Evolutionary conservation across 2,329 filamentous ascomycete genomes (phyloP).

Genomic region (Fusarium incarnatum): DNA sequence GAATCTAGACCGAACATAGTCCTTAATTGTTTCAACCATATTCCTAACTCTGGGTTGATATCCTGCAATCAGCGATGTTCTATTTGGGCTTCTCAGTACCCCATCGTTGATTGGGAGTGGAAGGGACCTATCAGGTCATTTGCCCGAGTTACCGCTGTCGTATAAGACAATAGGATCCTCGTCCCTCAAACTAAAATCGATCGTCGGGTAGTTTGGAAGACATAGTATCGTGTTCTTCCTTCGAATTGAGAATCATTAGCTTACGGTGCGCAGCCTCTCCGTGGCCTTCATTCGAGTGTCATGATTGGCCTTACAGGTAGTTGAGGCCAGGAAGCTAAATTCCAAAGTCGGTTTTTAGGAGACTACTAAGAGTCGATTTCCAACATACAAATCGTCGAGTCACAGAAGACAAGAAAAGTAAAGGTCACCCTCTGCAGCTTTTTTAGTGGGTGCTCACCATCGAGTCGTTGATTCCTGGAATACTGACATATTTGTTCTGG

Average conservation of each 20-base stretch:
- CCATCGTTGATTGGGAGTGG: not conserved
- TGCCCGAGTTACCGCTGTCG: not conserved
- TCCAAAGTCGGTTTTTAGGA: too few species aligned
- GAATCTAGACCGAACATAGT: not conserved
- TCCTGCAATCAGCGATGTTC: not conserved
- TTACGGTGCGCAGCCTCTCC: not conserved
- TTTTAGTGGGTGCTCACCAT: too few species aligned
- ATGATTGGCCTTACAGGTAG: not conserved
- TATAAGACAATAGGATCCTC: not conserved
- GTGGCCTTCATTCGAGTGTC: not conserved
- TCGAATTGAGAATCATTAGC: not conserved
- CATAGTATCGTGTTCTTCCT: not conserved
- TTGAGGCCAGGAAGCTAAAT: not conserved
- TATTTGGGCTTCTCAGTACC: not conserved
- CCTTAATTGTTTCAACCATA: not conserved
- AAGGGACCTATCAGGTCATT: not conserved
- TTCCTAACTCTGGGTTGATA: not conserved
- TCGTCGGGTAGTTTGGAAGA: not conserved
- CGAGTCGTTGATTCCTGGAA: too few species aligned
- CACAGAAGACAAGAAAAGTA: too few species aligned
- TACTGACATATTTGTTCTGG: too few species aligned
- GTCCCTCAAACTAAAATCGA: not conserved
- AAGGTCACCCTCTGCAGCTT: too few species aligned
- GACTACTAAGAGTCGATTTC: not conserved
- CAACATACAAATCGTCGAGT: not conserved